These are phyloP conservation scores for Clonostachys rosea DNA, from an alignment of 2,329 filamentous ascomycete genomes.

Conservation along the genomic window DNA sequence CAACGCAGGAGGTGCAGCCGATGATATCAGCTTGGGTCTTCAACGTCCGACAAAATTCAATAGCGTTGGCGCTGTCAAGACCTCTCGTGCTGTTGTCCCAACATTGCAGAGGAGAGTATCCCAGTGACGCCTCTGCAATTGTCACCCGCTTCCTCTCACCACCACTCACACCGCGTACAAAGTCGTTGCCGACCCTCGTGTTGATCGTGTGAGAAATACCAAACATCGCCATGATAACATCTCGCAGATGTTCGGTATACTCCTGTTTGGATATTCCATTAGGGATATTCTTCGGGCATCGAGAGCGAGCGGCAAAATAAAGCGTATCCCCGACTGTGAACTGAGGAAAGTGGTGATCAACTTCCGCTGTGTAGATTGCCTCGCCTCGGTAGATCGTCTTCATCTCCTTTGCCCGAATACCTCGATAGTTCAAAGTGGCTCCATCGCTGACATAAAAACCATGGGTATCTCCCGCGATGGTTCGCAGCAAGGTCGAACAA, in stretches of 20 bases:
- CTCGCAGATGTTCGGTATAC: slow-evolving; percentile 43
- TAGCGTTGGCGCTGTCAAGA: slow-evolving; percentile 46
- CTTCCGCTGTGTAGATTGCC: slow-evolving; percentile 62
- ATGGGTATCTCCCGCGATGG: slow-evolving; percentile 52
- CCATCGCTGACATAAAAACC: slow-evolving; percentile 55
- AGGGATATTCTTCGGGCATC: slow-evolving; percentile 39
- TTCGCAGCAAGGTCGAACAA: slow-evolving; percentile 66
- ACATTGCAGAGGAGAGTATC: slow-evolving; percentile 15
- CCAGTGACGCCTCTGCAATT: slow-evolving; percentile 19
- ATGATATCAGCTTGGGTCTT: slow-evolving; percentile 41
- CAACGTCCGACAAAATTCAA: slow-evolving; percentile 48
- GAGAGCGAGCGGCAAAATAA: slow-evolving; percentile 53
- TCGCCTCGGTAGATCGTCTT: slow-evolving; percentile 50
- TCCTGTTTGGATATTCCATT: slow-evolving; percentile 32
- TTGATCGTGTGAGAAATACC: slow-evolving; percentile 50
- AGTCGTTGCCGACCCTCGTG: slow-evolving; percentile 49
- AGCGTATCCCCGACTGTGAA: slow-evolving; percentile 57
- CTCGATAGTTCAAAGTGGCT: slow-evolving; percentile 60
- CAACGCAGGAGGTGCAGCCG: slow-evolving; percentile 44
- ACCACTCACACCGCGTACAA: slow-evolving; percentile 45
- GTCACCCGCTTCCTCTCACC: slow-evolving; percentile 38
- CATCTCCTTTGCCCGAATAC: slow-evolving; percentile 53
- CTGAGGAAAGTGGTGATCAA: slow-evolving; percentile 57
- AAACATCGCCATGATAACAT: slow-evolving; percentile 49
- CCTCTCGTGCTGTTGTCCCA: slow-evolving; percentile 47